These are phyloP conservation scores for Platismatia glauca DNA, from an alignment of 495 filamentous ascomycete genomes.

Conservation along the genomic window DNA sequence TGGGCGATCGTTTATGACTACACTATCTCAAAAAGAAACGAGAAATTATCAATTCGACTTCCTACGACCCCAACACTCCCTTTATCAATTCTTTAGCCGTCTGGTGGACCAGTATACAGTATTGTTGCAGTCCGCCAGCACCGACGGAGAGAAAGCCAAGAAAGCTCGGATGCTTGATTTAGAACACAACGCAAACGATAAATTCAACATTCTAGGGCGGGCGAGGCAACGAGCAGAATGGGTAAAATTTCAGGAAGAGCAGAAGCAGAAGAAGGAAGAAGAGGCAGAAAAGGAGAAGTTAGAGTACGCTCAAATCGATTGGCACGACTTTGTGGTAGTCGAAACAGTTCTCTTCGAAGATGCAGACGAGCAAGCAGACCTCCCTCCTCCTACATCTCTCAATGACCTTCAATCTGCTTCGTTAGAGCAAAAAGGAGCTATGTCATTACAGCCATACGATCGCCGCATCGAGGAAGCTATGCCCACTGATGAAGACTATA, in stretches of 20 bases:
- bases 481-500: conserved; percentile 63
- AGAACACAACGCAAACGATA: conserved; percentile 66
- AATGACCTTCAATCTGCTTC: conserved; percentile 88
- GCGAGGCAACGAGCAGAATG: conserved; percentile 82
- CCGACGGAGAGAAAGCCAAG: conserved; percentile 59
- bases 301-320: conserved; percentile 87
- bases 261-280: conserved; percentile 84
- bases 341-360: conserved; percentile 95
- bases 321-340: conserved; percentile 95
- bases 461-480: conserved; percentile 93
- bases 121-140: conserved; percentile 60
- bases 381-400: conserved; percentile 81
- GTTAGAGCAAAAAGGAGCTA: conserved; percentile 85
- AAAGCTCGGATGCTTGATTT: conserved; percentile 64
- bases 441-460: conserved; percentile 65
- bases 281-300: conserved; percentile 76
- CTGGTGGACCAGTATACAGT: conserved; percentile 92
- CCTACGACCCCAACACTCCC: conserved; percentile 85
- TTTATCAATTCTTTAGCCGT: conserved; percentile 88
- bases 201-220: conserved; percentile 67
- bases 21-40: conserved; percentile 75
- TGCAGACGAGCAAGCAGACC: conserved; percentile 71
- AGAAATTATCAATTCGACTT: conserved; percentile 97
- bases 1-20: conserved; percentile 82
- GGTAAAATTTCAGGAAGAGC: conserved; percentile 71